Conservation (phyloP, 495 filamentous ascomycete genomes). For the Neurospora sp. region DNA sequence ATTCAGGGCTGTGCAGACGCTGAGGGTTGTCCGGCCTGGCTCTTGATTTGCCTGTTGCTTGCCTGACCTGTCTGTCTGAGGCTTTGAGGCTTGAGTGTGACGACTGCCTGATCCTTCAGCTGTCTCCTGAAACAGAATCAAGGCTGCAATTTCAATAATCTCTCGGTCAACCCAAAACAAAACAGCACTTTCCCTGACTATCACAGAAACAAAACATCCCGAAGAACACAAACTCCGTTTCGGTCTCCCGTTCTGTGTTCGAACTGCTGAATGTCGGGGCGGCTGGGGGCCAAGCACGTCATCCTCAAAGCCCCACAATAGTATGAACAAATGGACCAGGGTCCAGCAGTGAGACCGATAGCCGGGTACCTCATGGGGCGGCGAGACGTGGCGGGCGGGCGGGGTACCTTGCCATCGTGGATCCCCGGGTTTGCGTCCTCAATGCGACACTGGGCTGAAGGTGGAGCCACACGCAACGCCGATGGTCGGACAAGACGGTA, state of each 20-base stretch:
- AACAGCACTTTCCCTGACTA: background rate
- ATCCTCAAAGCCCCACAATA: slow-evolving; percentile 8
- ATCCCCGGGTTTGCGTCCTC: too few relatives aligned
- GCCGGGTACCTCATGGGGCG: background rate
- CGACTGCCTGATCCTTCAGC: background rate
- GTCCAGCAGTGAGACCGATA: background rate
- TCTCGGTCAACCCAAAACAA: background rate
- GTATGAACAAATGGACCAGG: background rate
- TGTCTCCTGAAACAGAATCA: background rate
- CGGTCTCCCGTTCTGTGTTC: background rate
- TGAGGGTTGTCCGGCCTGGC: background rate
- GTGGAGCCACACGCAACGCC: background rate
- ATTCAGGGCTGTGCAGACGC: background rate
- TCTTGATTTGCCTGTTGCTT: background rate
- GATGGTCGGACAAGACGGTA: background rate
- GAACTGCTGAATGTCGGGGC: background rate
- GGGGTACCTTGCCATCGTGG: background rate
- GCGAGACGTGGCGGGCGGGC: background rate
- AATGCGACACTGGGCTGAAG: background rate
- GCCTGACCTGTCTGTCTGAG: background rate
- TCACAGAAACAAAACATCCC: background rate
- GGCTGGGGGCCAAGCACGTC: slow-evolving; percentile 12
- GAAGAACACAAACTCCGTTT: background rate
- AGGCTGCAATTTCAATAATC: background rate
- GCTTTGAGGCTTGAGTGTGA: background rate